Base-by-base conservation (phyloP, 2,329 filamentous ascomycete genomes). In the Neofusicoccum laricinum region DNA sequence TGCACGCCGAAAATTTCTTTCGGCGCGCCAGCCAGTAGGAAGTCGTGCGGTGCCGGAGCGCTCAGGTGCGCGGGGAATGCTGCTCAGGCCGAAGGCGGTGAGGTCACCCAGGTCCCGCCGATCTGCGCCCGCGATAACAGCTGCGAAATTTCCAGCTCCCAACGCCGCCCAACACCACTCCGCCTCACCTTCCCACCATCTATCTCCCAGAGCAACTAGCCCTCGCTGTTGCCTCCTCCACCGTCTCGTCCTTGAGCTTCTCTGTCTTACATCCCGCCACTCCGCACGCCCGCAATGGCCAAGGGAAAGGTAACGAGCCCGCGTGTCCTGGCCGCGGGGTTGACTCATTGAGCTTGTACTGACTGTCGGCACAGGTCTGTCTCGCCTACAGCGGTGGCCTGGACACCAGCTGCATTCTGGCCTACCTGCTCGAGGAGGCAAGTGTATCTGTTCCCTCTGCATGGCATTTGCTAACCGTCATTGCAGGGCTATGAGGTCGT, bases 401-500 rank as follows among this genome's bases (percentile, higher is more conserved):
- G 67, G 85, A 87, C 72, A 87, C 85, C 69, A 84, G 81, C 72
- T 84, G 82, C 67, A 85, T 85, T 74, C 76, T 82, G 71, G 78
- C 77, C 68, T 81, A 79, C 67, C 70, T 77, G 46, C 69, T 75
- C 57, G 17, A 62, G 45, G 63, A 64, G 51, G 62, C 50, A 21
- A 19, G 62, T 17, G 2, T 14, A 2, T 50, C 32, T 21, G 6
- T 10, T 49, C 21, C 17, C 17, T 45, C 70, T 80, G 10, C 46
- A 40, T 17, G 49, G 41, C 58, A 46, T 59, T 66, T 76, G 64
- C 73, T 77, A 64, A 74, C 73, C 50, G 70, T 69, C 75, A 71
- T 82, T 86, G 72, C 76, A 86, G 73, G 82, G 80, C 65, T 86
- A 86, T 72, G 83, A 85, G 71, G 88, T 90, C 68, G 83, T 89